Percentiles rank a stretch among this genome's conserved stretches.
phyloP scores from a whole-genome alignment of 164 flowering plant species.

The Pachysandra terminalis region DNA sequence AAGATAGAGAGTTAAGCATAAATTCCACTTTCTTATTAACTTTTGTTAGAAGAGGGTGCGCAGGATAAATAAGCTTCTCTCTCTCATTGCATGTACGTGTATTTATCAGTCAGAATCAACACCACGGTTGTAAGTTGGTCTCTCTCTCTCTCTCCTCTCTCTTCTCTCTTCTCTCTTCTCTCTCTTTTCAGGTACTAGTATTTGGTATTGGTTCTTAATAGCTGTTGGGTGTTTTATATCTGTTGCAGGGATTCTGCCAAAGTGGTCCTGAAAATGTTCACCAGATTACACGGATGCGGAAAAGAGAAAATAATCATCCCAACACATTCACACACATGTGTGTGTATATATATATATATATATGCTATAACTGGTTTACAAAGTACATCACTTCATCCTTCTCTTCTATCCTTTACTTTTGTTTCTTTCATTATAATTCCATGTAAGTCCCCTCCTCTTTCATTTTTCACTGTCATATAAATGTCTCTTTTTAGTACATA shows the following conservation, averaged over 20 bases:
- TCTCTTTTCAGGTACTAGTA: slow-evolving; percentile 27
- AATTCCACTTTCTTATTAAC: neutral
- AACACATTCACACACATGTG: neutral
- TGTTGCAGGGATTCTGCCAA: slow-evolving; percentile 34
- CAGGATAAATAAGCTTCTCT: slow-evolving; percentile 3
- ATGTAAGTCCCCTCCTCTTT: neutral
- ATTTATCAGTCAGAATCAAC: slow-evolving; percentile 29
- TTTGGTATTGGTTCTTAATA: slow-evolving; percentile 54
- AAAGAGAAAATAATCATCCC: slow-evolving; percentile 5
- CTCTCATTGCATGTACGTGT: slow-evolving; percentile 12
- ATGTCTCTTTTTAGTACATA: no score
- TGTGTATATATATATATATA: no score
- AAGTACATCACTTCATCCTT: slow-evolving; percentile 8
- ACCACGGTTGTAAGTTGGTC: slow-evolving; percentile 14
- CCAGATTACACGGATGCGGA: slow-evolving; percentile 16
- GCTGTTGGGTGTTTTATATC: slow-evolving; percentile 49
- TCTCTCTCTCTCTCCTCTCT: slow-evolving; percentile 19
- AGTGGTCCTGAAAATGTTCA: slow-evolving; percentile 47
- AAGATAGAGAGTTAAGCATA: neutral
- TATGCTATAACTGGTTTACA: slow-evolving; percentile 14
- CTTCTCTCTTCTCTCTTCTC: slow-evolving; percentile 17
- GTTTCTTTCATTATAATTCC: neutral
- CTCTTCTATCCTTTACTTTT: slow-evolving; percentile 5
- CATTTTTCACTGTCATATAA: neutral
- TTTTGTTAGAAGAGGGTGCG: no score